These are phyloP conservation scores for Erodium maritimum DNA, from an alignment of 345 rosid species.

Conservation along the genomic window DNA sequence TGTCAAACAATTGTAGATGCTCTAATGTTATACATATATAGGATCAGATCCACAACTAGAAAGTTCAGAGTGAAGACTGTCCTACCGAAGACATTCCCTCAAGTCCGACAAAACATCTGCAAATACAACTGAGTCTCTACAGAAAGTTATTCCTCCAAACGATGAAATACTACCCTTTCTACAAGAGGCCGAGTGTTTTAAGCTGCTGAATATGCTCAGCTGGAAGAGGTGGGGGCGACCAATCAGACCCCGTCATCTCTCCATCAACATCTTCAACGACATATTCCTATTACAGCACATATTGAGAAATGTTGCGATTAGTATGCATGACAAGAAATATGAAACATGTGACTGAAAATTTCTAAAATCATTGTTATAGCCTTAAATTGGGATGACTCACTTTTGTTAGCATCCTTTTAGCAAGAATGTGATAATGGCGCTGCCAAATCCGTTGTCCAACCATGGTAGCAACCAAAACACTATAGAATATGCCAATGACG, in stretches of 20 bases:
- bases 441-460: slow-evolving; percentile 99
- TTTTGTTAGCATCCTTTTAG: slow-evolving; percentile 94
- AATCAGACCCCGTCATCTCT: slow-evolving; percentile 70
- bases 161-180: slow-evolving; percentile 8
- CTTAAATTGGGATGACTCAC: slow-evolving; percentile 27
- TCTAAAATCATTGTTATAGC: too few species aligned
- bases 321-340: neutral
- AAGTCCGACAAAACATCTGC: too few species aligned
- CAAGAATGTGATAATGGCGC: slow-evolving; percentile 96
- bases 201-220: slow-evolving; percentile 86
- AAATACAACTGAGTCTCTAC: too few species aligned
- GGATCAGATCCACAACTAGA: too few species aligned
- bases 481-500: slow-evolving; percentile 88
- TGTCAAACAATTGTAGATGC: too few species aligned
- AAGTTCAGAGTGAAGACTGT: too few species aligned
- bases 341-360: neutral
- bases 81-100: too few species aligned
- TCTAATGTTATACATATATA: too few species aligned
- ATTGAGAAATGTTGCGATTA: neutral
- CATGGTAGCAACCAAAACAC: slow-evolving; percentile 97
- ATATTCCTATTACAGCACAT: slow-evolving; percentile 50
- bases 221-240: slow-evolving; percentile 86
- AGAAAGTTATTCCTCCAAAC: neutral
- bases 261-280: slow-evolving; percentile 98
- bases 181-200: slow-evolving; percentile 79